Evolutionary conservation across 1,139 yeast genomes (phyloP), one percentile per base, ranked within the genome.

Genomic region (Suhomyces maxii): DNA sequence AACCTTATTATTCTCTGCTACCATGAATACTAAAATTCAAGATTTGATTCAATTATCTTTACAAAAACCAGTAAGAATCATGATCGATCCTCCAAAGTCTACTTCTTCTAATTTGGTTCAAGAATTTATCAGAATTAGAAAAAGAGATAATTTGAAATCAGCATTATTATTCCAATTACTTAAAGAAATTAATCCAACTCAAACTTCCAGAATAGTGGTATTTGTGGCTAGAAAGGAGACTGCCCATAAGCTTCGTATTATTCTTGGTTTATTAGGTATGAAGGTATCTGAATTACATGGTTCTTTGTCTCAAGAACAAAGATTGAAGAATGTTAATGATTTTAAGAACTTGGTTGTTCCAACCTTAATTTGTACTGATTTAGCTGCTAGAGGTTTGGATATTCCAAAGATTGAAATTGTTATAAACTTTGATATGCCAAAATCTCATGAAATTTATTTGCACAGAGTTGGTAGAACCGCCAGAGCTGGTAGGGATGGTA

Each of bases 391-490:
- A 81, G 99, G 99, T 78, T 80, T 93, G 64, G 99, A 93, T 86
- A 93, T 93, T 63, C 98, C 98, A 52, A 91, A 91, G 70, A 90
- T 93, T 65, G 98, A 90, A 65, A 84, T 86, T 50, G 99, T 93
- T 45, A 79, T 93, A 60, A 93, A 93, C 68, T 95, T 79, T 65
- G 99, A 95, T 63, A 89, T 95, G 95, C 99, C 99, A 44, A 89
- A 89, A 64, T 76, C 87, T 25, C 84, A 87, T 60, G 99, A 93
- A 56, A 80, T 90, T 36, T 95, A 93, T 65, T 75, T 93, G 63
- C 99, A 93, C 70, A 86, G 99, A 76, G 97, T 95, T 52, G 99
- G 99, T 70, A 88, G 99, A 79, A 93, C 99, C 46, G 99, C 99
- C 9, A 89, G 99, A 80, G 99, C 97, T 44, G 99, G 99, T 34